Evolutionary conservation across 1,284 basidiomycete species (phyloP), one percentile per base, ranked within the genome.

Genomic region (Sporisorium sorghi): DNA sequence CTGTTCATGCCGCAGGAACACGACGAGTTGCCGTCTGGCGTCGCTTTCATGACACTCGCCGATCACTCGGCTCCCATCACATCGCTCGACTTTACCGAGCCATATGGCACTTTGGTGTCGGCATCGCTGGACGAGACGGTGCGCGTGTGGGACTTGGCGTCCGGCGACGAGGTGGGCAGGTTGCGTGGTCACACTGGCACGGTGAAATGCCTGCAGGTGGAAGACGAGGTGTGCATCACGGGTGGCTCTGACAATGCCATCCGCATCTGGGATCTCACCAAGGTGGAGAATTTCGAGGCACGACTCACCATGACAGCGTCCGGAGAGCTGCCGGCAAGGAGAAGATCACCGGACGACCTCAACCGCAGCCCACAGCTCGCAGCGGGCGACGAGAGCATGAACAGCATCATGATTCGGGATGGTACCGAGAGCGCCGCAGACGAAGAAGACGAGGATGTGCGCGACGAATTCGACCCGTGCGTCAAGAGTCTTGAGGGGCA

Each of bases 1-100:
- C 92, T 93, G 9, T 99, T 99, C 87, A 86, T 99, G 64, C 96
- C 96, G 2, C 96, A 93, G 15, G 97, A 99, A 85, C 97, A 99
- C 78, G 94, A 97, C 79, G 94, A 97, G 60, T 87, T 99, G 58
- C 97, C 96, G 5, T 89, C 91, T 7, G 93, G 93, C 4, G 90
- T 98, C 5, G 96, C 96, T 6, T 99, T 99, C 86, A 97, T 99
- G 94, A 93, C 93, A 4, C 87, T 98, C 35, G 88, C 90, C 33
- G 90, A 89, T 35, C 94, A 98, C 81, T 87, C 89, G 0, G 90
- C 90, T 0, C 91, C 94, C 2, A 90, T 99, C 80, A 91, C 91
- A 0, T 91, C 93, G 2, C 89, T 99, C 37, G 96, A 99, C 86
- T 94, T 98, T 83, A 94, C 93, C 19, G 94, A 97, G 83, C 96